Conservation (phyloP, 202 grass and related monocot genomes). For the Schoenoplectus tabernaemontani region DNA sequence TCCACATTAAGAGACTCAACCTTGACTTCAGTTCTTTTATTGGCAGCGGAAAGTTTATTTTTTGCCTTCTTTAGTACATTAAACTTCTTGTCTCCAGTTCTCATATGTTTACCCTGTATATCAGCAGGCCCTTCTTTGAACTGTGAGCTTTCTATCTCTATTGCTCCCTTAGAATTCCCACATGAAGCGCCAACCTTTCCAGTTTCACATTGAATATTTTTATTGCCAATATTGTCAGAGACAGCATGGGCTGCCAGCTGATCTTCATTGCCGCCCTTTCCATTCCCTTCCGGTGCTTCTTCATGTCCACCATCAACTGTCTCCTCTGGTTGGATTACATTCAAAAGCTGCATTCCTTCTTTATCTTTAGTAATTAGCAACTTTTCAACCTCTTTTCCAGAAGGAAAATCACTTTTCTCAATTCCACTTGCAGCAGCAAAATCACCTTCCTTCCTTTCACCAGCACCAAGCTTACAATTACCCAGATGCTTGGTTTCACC, state of each 20-base stretch:
- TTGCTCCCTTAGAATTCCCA: background rate
- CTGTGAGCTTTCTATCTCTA: background rate
- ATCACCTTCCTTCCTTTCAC: constrained; percentile 12
- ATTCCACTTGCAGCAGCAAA: background rate
- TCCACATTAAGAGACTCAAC: constrained; percentile 18
- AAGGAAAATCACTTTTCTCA: constrained; percentile 1
- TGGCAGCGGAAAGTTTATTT: background rate
- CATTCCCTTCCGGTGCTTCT: constrained; percentile 6
- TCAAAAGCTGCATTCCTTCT: no score
- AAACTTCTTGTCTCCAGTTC: background rate
- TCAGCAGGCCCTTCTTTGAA: background rate
- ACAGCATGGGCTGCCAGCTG: background rate
- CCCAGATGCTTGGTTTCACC: background rate
- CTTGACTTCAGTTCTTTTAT: background rate
- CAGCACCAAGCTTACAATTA: background rate
- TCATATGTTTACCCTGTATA: background rate
- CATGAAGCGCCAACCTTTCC: background rate
- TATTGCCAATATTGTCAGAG: background rate
- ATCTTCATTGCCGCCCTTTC: background rate
- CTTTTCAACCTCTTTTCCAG: background rate
- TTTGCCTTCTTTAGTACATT: background rate
- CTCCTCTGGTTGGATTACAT: no score
- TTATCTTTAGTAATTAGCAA: no score
- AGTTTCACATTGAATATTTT: background rate
- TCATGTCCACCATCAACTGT: background rate